Evolutionary conservation across 306 rosid genomes (phyloP).

Genomic region (Castanopsis chinensis): DNA sequence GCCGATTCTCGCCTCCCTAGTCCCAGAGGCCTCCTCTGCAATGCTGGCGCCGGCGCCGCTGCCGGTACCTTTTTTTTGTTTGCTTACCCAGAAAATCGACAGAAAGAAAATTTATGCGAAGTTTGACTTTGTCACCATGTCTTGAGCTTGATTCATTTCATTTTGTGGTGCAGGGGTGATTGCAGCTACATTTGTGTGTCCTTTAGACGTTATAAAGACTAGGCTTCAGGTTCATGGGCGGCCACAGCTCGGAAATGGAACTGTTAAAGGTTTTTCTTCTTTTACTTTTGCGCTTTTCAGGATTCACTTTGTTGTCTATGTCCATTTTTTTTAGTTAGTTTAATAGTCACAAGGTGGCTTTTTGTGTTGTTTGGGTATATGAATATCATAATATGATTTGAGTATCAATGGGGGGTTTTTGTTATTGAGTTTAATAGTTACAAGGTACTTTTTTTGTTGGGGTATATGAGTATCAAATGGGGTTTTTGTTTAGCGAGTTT

Average conservation of each 20-base stretch:
- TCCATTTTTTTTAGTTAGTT: background rate
- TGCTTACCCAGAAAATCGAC: background rate
- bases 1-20: conserved; percentile 41
- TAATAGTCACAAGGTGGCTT: background rate
- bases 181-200: conserved; percentile 87
- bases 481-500: background rate
- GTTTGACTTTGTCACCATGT: background rate
- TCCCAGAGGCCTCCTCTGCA: conserved; percentile 55
- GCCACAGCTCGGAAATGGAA: conserved; percentile 43
- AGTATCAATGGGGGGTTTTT: background rate
- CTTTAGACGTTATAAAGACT: conserved; percentile 86
- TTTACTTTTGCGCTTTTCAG: background rate
- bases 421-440: no score
- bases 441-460: no score
- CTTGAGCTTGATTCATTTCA: background rate
- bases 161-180: conserved; percentile 46
- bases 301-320: background rate
- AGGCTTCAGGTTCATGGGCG: conserved; percentile 82
- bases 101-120: background rate
- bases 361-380: background rate
- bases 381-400: background rate
- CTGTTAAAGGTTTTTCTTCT: conserved; percentile 39
- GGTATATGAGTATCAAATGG: background rate
- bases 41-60: conserved; percentile 73
- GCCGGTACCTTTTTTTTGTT: conserved; percentile 46